phyloP scores from a whole-genome alignment of 768 basidiomycete genomes.

The Macrolepiota albuminosa region DNA sequence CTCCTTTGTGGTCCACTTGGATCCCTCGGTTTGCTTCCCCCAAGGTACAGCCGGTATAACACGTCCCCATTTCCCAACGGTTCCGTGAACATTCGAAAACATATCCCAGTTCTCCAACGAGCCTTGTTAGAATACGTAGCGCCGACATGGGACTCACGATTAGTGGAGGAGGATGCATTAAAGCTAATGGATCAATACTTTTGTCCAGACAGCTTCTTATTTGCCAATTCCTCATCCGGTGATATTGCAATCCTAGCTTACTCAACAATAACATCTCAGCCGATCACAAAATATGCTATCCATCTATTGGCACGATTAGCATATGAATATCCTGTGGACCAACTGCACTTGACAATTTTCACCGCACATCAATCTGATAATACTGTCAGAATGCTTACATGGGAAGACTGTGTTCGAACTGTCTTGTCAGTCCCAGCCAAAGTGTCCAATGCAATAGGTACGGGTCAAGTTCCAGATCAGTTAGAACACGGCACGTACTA shows the following conservation, averaged over 20 bases:
- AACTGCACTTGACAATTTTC: conserved; percentile 54
- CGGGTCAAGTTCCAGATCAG: conserved; percentile 33
- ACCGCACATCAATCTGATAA: conserved; percentile 12
- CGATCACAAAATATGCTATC: conserved; percentile 46
- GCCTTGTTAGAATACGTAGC: conserved; percentile 57
- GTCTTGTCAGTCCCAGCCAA: conserved; percentile 67
- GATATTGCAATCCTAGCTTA: conserved; percentile 58
- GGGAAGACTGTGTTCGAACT: conserved; percentile 76
- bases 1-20: conserved; percentile 60
- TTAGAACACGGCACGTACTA: conserved; percentile 59
- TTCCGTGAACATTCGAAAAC: conserved; percentile 30
- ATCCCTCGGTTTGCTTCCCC: conserved; percentile 53
- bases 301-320: conserved; percentile 50
- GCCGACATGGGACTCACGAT: conserved; percentile 60
- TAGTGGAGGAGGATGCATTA: conserved; percentile 45
- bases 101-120: conserved; percentile 58
- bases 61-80: conserved; percentile 28
- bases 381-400: conserved; percentile 34
- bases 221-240: conserved; percentile 43
- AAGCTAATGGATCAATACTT: conserved; percentile 65
- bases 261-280: conserved; percentile 51
- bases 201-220: conserved; percentile 58
- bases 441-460: conserved; percentile 63
- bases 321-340: conserved; percentile 63
- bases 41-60: conserved; percentile 44